A percentile compares a stretch with the other conserved stretches of the same genome.
Conservation (phyloP, 495 filamentous ascomycete genomes). For the Neurospora intermedia region DNA sequence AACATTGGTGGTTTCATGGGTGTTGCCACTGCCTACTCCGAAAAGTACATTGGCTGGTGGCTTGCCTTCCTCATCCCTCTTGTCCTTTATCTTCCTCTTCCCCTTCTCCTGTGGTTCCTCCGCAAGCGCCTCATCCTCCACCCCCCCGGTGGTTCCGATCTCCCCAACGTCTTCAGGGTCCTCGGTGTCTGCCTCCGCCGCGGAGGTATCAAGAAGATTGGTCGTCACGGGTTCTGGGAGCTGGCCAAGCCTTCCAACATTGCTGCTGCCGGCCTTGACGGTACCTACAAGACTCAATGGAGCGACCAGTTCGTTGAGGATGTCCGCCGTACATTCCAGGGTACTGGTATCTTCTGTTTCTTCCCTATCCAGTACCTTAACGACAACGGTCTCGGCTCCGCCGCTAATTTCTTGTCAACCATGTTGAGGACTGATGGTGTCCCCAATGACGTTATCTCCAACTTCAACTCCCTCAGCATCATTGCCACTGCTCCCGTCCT, state of each 20-base stretch:
- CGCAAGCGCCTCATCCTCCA: conserved; percentile 41
- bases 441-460: conserved; percentile 68
- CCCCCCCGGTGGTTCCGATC: conserved; percentile 43
- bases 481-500: conserved; percentile 59
- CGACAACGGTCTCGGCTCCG: conserved; percentile 38
- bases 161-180: conserved; percentile 45
- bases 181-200: conserved; percentile 41
- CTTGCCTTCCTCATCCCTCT: conserved; percentile 58
- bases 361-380: conserved; percentile 62
- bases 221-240: conserved; percentile 51
- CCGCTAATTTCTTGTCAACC: conserved; percentile 43
- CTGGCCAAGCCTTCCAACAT: conserved; percentile 52
- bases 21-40: conserved; percentile 38
- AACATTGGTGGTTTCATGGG: conserved; percentile 56
- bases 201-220: conserved; percentile 44
- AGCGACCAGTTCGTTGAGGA: conserved; percentile 49
- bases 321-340: conserved; percentile 46
- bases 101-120: conserved; percentile 40
- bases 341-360: conserved; percentile 50
- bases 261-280: conserved; percentile 32
- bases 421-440: conserved; percentile 56
- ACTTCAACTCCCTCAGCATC: conserved; percentile 64
- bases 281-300: conserved; percentile 28
- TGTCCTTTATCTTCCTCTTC: conserved; percentile 48
- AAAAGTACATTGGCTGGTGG: conserved; percentile 58